Base-by-base conservation (phyloP, 805 yeast genomes). In the Wickerhamomyces kurtzmanii region DNA sequence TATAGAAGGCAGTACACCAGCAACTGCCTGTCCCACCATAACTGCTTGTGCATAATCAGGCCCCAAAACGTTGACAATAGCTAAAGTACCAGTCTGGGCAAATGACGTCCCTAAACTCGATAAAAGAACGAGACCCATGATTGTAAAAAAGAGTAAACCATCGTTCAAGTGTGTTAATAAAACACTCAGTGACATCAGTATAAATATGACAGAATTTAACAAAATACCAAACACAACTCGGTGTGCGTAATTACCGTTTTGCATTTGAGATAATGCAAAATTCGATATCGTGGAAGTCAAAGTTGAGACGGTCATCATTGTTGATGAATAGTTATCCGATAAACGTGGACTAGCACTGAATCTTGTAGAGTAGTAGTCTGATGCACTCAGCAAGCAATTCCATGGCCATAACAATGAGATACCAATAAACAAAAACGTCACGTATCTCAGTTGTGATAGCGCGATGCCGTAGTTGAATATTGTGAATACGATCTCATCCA, bases 11-110 rank as follows among this genome's bases (percentile, higher is more conserved):
- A 89, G 57, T 0, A 91, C 94, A 3, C 98, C 98, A 0, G 96
- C 85, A 12, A 89, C 59, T 0, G 94, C 95, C 51, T 89, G 95
- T 2, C 98, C 98, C 4, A 87, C 87, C 80, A 91, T 83, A 2
- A 80, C 80, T 0, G 82, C 93, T 45, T 91, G 95, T 8, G 94
- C 87, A 47, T 71, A 82, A 10, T 74, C 66, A 1, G 84, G 65
- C 4, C 91, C 87, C 46, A 74, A 62, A 1, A 79, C 72, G 42
- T 83, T 82, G 3, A 79, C 91, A 22, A 84, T 64, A 5, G 97
- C 94, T 75, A 87, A 74, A 7, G 82, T 66, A 9, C 96, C 96
- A 44, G 84, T 89, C 45, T 89, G 98, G 2, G 91, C 78, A 37
- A 77, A 56, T 19, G 93, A 77, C 2, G 91, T 75, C 11, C 94